Base-by-base conservation (phyloP, 768 basidiomycete genomes). In the Pulveroboletus ravenelii region DNA sequence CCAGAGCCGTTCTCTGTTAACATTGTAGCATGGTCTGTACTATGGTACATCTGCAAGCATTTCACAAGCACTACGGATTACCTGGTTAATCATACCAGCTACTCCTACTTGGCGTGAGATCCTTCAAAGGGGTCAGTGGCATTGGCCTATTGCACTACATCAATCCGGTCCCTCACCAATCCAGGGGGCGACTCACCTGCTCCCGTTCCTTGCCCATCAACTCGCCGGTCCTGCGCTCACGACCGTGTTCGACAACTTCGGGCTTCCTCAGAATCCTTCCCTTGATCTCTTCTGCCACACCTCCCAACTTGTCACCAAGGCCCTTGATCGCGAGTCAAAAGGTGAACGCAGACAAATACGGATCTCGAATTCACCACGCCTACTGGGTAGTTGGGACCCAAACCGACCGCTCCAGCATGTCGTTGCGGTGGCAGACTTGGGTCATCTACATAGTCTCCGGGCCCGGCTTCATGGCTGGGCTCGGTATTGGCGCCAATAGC, bases 331-430 rank as follows among this genome's bases (percentile, higher is more conserved):
- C 8, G 10, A 37, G 10, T 48, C 37, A 41, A 27, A 23, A 46
- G 12, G 5, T 29, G n/a, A n/a, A 10, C 4, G 10, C 8, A 9
- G 34, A 12, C 29, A 20, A 14, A 17, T 17, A 12, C 10, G 4
- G 15, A 2, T 34, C 17, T 10, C 23, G 17, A 23, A 10, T 66
- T 41, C 41, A 74, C 74, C 25, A 61, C 59, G 40, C 61, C 65
- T 13, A 57, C 42, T 12, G 55, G 61, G 41, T 68, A 71, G 12
- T 72, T 65, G 8, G 69, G 71, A 12, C 74, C 74, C 13, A 68
- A 52, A n/a, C 77, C 74, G 6, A 70, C 63, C 0, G 70, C 65
- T 10, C 76, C 77, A 0, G 74, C 72, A 46, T 78, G 76, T 40
- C 54, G 56, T 54, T 77, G 74, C 18, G 63, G 64, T 1, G 76